A percentile compares a stretch with the other conserved stretches of the same genome.
These are phyloP conservation scores for Pichia sp. DNA, from an alignment of 1,139 yeast genomes.

Conservation along the genomic window DNA sequence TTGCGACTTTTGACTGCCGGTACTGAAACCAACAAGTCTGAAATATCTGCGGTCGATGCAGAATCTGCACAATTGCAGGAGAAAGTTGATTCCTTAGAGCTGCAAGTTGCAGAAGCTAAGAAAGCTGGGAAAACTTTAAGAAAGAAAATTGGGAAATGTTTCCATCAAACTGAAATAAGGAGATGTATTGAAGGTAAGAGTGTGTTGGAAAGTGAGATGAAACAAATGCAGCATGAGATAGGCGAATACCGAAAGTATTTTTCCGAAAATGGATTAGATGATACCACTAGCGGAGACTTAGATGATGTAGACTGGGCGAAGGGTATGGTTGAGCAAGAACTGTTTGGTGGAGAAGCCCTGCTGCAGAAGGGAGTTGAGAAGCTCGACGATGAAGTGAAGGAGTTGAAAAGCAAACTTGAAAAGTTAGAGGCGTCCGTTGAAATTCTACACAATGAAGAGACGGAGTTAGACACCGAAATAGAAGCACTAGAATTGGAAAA, in stretches of 20 bases:
- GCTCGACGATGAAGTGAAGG: not conserved
- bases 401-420: not conserved
- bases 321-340: slow-evolving; percentile 2
- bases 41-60: slow-evolving; percentile 16
- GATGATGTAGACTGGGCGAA: slow-evolving; percentile 6
- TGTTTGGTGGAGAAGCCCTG: slow-evolving; percentile 3
- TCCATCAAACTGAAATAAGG: slow-evolving; percentile 13
- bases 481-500: slow-evolving; percentile 16
- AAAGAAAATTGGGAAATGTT: slow-evolving; percentile 13
- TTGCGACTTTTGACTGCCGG: slow-evolving; percentile 35
- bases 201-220: slow-evolving; percentile 12
- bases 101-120: slow-evolving; percentile 9
- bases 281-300: not conserved
- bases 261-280: slow-evolving; percentile 15
- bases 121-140: slow-evolving; percentile 9
- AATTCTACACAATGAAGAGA: slow-evolving; percentile 1
- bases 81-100: not conserved
- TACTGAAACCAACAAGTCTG: slow-evolving; percentile 27
- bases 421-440: not conserved
- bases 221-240: slow-evolving; percentile 6
- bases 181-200: slow-evolving; percentile 15
- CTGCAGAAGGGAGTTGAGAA: slow-evolving; percentile 3
- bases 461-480: slow-evolving; percentile 6
- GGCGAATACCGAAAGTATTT: slow-evolving; percentile 7
- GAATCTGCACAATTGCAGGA: slow-evolving; percentile 4